Evolutionary conservation across 768 basidiomycete species (phyloP).

Genomic region (Boletus rubroflammeus): DNA sequence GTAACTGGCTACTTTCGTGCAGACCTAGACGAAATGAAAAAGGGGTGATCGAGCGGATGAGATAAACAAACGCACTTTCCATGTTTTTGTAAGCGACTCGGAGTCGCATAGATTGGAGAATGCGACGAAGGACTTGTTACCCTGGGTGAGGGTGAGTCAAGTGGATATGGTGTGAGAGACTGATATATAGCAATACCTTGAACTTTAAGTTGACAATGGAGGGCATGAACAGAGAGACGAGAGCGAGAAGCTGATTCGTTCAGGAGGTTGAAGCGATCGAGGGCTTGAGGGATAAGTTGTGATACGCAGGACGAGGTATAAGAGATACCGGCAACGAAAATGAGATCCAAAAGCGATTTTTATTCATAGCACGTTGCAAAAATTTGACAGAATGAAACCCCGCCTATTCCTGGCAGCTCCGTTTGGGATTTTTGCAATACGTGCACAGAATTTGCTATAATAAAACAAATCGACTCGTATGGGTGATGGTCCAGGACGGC

Average conservation of each 20-base stretch:
- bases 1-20: conserved; percentile 86
- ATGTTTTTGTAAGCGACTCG: conserved; percentile 84
- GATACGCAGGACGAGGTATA: conserved; percentile 19
- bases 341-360: conserved; percentile 10
- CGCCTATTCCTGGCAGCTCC: conserved; percentile 30
- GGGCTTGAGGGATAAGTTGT: conserved; percentile 8
- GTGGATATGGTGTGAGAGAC: background rate
- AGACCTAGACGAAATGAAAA: conserved; percentile 49
- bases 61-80: conserved; percentile 58
- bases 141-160: conserved; percentile 39
- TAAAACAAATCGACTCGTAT: conserved; percentile 9
- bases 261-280: conserved; percentile 15
- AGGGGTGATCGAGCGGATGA: conserved; percentile 1
- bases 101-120: conserved; percentile 85
- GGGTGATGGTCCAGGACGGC: conserved; percentile 15
- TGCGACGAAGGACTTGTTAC: conserved; percentile 93
- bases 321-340: conserved; percentile 24
- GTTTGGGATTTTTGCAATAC: conserved; percentile 18
- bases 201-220: conserved; percentile 85
- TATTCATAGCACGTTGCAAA: conserved; percentile 25
- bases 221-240: conserved; percentile 47
- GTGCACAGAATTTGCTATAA: conserved; percentile 14
- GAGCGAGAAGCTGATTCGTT: background rate
- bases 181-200: conserved; percentile 45
- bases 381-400: conserved; percentile 33